Percentiles rank a stretch among this genome's conserved stretches.
Evolutionary conservation across 2,329 filamentous ascomycete species (phyloP).

Genomic region (Diaporthe sp.): DNA sequence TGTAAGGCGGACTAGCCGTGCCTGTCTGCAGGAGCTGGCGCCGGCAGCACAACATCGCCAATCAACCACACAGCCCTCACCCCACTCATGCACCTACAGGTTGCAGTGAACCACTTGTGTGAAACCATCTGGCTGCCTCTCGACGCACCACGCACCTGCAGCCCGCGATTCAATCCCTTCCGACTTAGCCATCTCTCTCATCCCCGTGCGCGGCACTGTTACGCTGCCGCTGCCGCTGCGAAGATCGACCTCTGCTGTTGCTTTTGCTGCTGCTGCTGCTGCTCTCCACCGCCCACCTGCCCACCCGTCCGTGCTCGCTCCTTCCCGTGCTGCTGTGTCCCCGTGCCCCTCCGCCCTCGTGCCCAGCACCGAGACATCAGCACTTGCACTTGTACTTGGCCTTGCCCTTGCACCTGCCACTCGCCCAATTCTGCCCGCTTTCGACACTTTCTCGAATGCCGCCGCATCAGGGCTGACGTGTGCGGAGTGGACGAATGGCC

Average conservation of each 20-base stretch:
- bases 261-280: background rate
- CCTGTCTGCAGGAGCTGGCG: constrained; percentile 26
- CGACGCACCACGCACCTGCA: constrained; percentile 31
- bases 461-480: constrained; percentile 44
- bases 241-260: background rate
- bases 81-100: constrained; percentile 34
- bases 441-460: constrained; percentile 39
- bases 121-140: constrained; percentile 39
- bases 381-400: constrained; percentile 15
- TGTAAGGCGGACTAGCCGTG: constrained; percentile 35
- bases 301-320: background rate
- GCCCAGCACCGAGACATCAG: constrained; percentile 12
- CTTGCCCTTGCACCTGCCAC: background rate
- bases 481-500: constrained; percentile 48
- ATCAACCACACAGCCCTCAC: constrained; percentile 29
- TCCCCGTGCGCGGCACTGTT: background rate
- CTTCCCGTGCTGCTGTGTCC: constrained; percentile 18
- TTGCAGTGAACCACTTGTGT: constrained; percentile 38
- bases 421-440: constrained; percentile 1
- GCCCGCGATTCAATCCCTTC: constrained; percentile 21
- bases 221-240: background rate
- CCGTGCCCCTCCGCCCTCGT: constrained; percentile 15
- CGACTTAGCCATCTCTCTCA: constrained; percentile 2
- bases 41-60: constrained; percentile 31
- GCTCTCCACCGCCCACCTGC: constrained; percentile 5